Evolutionary conservation across 2,329 filamentous ascomycete species (phyloP).

Genomic region (Exophiala phaeomuriformis): DNA sequence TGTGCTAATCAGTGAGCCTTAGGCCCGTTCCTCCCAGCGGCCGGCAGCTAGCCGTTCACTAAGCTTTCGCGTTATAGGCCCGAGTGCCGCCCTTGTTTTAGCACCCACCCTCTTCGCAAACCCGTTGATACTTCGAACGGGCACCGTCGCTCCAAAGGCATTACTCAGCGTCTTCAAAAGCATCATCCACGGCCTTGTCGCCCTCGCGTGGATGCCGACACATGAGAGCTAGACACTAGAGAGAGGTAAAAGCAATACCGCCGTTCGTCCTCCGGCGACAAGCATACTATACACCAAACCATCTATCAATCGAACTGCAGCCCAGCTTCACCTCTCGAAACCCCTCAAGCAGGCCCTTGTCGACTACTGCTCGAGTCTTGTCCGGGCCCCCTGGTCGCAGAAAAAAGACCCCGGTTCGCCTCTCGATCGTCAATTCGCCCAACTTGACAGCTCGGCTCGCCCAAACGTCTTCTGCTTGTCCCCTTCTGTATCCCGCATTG

Average conservation of each 20-base stretch:
- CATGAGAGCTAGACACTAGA: slow-evolving; percentile 1
- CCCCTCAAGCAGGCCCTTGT: slow-evolving; percentile 16
- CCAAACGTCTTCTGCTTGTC: slow-evolving; percentile 8
- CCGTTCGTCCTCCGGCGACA: background rate
- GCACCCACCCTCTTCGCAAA: slow-evolving; percentile 10
- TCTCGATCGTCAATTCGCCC: slow-evolving; percentile 14
- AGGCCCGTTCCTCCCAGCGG: slow-evolving; percentile 20
- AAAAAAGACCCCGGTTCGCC: slow-evolving; percentile 6
- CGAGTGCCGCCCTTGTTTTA: slow-evolving; percentile 18
- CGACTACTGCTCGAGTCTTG: slow-evolving; percentile 7
- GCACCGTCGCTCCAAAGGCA: slow-evolving; percentile 7
- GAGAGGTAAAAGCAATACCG: slow-evolving; percentile 4
- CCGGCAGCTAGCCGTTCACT: slow-evolving; percentile 17
- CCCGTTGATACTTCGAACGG: slow-evolving; percentile 3
- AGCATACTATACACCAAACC: slow-evolving; percentile 7
- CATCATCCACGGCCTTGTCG: background rate
- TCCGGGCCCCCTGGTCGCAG: slow-evolving; percentile 7
- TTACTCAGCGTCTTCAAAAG: slow-evolving; percentile 2
- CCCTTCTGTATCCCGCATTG: slow-evolving; percentile 6
- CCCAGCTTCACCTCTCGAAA: slow-evolving; percentile 8
- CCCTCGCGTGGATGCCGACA: background rate
- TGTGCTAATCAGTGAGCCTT: slow-evolving; percentile 2
- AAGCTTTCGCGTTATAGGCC: slow-evolving; percentile 16
- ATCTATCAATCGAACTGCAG: slow-evolving; percentile 14
- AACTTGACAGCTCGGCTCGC: slow-evolving; percentile 3